Conservation (phyloP, 768 basidiomycete genomes). For the Mrakia hoshinonis region DNA sequence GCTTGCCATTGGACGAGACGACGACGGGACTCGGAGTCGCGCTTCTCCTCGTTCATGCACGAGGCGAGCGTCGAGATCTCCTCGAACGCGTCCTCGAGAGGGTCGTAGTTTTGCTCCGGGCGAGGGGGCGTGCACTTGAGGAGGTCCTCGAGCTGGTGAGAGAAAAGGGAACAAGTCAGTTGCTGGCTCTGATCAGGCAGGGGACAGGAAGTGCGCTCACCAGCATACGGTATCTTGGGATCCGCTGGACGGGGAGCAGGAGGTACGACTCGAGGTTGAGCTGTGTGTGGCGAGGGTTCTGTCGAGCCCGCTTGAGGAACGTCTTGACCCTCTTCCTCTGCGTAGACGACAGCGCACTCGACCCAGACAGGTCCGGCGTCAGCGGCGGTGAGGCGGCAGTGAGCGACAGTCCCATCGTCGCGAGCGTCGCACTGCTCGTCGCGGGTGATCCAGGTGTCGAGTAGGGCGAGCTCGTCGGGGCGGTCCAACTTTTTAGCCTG, state of each 20-base stretch:
- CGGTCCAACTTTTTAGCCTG: slow-evolving; percentile 76
- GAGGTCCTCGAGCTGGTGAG: slow-evolving; percentile 68
- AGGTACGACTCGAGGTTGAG: slow-evolving; percentile 89
- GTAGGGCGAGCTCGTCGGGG: slow-evolving; percentile 34
- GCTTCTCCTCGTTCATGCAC: slow-evolving; percentile 97
- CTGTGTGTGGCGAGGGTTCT: slow-evolving; percentile 75
- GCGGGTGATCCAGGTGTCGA: slow-evolving; percentile 50
- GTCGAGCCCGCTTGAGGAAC: slow-evolving; percentile 76
- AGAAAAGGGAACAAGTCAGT: neutral
- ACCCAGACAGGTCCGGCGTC: slow-evolving; percentile 1
- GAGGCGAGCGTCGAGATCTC: slow-evolving; percentile 83
- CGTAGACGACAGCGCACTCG: slow-evolving; percentile 51
- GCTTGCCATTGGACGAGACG: slow-evolving; percentile 66
- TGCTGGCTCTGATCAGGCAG: neutral
- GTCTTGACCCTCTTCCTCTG: slow-evolving; percentile 81
- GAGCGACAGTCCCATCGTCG: slow-evolving; percentile 21
- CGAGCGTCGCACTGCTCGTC: slow-evolving; percentile 45
- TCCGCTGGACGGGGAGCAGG: slow-evolving; percentile 86
- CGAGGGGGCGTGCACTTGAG: slow-evolving; percentile 73
- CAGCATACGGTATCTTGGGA: slow-evolving; percentile 90
- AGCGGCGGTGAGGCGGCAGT: neutral
- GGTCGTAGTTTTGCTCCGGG: slow-evolving; percentile 52
- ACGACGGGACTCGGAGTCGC: slow-evolving; percentile 82
- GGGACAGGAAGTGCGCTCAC: slow-evolving; percentile 46
- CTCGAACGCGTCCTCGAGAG: slow-evolving; percentile 76